A percentile compares a stretch with the other conserved stretches of the same genome.
Conservation (phyloP, 352 stramenopile species). For the Phytopythium oedochilum region DNA sequence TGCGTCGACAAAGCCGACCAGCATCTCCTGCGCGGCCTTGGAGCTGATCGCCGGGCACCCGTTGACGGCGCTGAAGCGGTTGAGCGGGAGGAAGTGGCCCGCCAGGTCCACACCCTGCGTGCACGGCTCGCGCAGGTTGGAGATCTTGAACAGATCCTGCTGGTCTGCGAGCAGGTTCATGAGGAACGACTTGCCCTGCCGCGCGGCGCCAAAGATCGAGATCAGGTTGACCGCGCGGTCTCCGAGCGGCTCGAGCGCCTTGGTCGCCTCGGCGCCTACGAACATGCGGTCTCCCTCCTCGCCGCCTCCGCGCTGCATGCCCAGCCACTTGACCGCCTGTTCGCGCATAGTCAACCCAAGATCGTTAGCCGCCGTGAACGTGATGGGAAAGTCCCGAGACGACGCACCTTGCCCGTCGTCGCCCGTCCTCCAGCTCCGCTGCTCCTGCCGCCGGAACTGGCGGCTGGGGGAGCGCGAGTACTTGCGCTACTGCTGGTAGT, state of each 20-base stretch:
- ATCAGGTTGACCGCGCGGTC: constrained; percentile 77
- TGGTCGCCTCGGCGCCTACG: constrained; percentile 46
- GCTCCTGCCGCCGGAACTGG: background rate
- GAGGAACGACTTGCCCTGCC: constrained; percentile 83
- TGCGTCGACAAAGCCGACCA: constrained; percentile 83
- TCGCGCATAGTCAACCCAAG: background rate
- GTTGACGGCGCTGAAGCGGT: constrained; percentile 67
- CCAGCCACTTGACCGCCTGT: constrained; percentile 82
- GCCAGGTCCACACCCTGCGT: constrained; percentile 84
- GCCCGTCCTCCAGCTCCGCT: background rate
- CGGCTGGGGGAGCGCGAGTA: background rate
- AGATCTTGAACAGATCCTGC: constrained; percentile 87
- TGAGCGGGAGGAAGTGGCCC: constrained; percentile 66
- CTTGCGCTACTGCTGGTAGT: background rate
- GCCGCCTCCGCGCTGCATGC: constrained; percentile 45
- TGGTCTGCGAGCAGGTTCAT: constrained; percentile 87
- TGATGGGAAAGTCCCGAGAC: background rate
- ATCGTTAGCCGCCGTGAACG: background rate
- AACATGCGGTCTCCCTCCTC: constrained; percentile 64
- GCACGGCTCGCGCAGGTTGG: constrained; percentile 79
- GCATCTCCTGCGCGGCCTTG: constrained; percentile 33
- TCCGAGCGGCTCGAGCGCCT: constrained; percentile 60
- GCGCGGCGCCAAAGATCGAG: constrained; percentile 79
- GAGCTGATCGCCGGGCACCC: constrained; percentile 33
- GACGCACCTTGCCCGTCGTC: background rate